Conservation (phyloP, 2,329 filamentous ascomycete species). For the Claviceps monticola region DNA sequence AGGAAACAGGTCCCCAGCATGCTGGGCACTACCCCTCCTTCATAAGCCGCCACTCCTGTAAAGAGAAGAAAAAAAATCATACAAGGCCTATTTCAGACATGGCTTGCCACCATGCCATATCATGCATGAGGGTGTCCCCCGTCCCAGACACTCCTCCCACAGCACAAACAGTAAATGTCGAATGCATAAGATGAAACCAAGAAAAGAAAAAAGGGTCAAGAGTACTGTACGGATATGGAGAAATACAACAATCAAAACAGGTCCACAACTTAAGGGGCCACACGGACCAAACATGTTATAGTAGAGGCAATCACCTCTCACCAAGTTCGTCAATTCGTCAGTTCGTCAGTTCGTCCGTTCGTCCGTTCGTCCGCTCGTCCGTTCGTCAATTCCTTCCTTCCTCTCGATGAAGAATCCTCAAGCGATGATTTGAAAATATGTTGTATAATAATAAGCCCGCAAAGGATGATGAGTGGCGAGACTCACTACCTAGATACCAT, state of each 20-base stretch:
- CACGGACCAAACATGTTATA: too few species aligned
- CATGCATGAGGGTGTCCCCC: neutral
- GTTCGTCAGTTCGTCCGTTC: too few species aligned
- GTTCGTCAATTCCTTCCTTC: too few species aligned
- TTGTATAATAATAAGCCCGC: too few species aligned
- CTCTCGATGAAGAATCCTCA: too few species aligned
- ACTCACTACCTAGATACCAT: too few species aligned
- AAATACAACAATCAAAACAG: neutral
- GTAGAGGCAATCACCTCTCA: too few species aligned
- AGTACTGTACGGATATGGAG: constrained; percentile 1
- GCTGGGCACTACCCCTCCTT: constrained; percentile 28
- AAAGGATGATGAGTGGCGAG: too few species aligned
- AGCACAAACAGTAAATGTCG: neutral
- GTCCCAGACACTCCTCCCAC: neutral
- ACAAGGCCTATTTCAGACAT: too few species aligned
- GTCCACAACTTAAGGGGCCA: neutral
- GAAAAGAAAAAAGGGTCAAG: neutral
- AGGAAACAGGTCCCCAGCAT: constrained; percentile 43
- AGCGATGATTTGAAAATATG: too few species aligned
- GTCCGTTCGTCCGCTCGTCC: too few species aligned
- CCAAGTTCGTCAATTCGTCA: too few species aligned
- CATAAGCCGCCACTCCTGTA: constrained; percentile 23
- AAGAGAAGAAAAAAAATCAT: constrained; percentile 4
- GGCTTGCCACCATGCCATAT: neutral
- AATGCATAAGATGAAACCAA: neutral